A percentile compares a stretch with the other conserved stretches of the same genome.
Conservation (phyloP, 2,329 filamentous ascomycete genomes). For the Aspergillus versicolor region DNA sequence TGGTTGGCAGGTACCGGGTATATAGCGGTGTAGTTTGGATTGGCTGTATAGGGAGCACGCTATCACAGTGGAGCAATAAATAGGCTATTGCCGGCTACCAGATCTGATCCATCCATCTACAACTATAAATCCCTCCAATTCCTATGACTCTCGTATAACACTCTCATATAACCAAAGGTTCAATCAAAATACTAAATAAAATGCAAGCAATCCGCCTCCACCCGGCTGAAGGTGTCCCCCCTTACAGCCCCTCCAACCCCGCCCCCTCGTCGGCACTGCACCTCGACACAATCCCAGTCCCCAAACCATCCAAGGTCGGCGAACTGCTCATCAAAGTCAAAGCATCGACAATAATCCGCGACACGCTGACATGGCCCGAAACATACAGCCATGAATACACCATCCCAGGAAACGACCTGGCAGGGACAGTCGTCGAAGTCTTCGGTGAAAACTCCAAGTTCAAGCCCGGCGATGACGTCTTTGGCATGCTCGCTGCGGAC, state of each 20-base stretch:
- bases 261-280: not conserved
- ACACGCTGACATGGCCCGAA: constrained; percentile 25
- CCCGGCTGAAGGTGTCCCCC: not conserved
- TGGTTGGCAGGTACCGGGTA: no score
- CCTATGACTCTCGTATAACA: no score
- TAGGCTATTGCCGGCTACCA: not conserved
- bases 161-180: no score
- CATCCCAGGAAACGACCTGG: constrained; percentile 24
- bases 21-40: no score
- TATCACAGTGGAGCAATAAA: not conserved
- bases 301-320: not conserved
- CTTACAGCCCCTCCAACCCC: constrained; percentile 2
- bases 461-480: constrained; percentile 29
- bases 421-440: constrained; percentile 19
- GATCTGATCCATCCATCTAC: not conserved
- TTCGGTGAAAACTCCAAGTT: constrained; percentile 12
- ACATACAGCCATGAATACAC: constrained; percentile 22
- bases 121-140: not conserved
- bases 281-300: not conserved
- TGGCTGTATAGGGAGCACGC: no score
- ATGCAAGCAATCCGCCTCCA: constrained; percentile 7
- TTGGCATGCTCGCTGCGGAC: constrained; percentile 25
- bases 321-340: constrained; percentile 5
- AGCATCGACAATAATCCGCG: constrained; percentile 16
- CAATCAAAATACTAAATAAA: not conserved